A percentile compares a stretch with the other conserved stretches of the same genome.
Conservation (phyloP, 257 asterid species). For the Solanum boliviense region DNA sequence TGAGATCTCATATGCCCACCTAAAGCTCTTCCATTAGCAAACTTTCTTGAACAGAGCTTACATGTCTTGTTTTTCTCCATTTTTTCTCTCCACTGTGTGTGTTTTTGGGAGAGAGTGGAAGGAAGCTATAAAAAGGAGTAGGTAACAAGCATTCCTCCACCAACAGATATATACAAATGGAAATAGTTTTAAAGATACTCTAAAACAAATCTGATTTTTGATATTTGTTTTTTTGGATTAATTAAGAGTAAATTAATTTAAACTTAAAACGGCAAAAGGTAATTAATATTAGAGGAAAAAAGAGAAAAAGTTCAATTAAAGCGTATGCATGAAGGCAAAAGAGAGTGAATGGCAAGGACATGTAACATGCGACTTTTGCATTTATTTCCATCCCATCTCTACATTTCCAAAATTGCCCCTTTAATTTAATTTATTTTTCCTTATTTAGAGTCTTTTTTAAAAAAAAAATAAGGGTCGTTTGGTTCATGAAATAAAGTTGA, state of each 20-base stretch:
- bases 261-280: slow-evolving; percentile 2
- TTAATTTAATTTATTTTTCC: too few relatives aligned
- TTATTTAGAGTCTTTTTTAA: neutral
- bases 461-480: neutral
- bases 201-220: neutral
- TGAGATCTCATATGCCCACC: slow-evolving; percentile 99
- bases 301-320: neutral
- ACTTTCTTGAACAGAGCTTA: slow-evolving; percentile 53
- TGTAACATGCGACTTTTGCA: neutral
- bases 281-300: neutral
- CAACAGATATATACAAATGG: neutral
- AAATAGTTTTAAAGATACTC: neutral
- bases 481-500: neutral
- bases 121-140: slow-evolving; percentile 3
- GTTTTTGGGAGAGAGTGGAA: slow-evolving; percentile 2
- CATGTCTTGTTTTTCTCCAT: slow-evolving; percentile 72
- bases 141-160: slow-evolving; percentile 11
- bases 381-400: neutral
- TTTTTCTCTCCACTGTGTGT: neutral
- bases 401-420: neutral
- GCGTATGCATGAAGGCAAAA: neutral
- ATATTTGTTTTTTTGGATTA: neutral
- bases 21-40: slow-evolving; percentile 69
- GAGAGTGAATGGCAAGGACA: slow-evolving; percentile 1
- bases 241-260: neutral